A percentile compares a stretch with the other conserved stretches of the same genome.
phyloP scores from a whole-genome alignment of 345 rosid genomes.

The Salix koriyanagi region DNA sequence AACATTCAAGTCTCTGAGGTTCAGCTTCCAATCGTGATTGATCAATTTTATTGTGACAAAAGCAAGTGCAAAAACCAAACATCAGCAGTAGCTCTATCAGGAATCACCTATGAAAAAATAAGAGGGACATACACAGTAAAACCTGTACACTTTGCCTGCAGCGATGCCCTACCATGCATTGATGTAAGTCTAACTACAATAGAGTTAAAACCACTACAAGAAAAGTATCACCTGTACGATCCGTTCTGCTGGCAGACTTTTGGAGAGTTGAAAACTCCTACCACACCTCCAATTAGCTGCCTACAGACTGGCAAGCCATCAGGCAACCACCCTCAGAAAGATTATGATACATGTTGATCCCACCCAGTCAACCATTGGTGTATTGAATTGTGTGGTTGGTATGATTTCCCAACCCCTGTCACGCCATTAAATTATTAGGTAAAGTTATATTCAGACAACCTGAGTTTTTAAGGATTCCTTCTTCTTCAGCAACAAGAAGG shows the following conservation, averaged over 20 bases:
- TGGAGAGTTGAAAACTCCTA: slow-evolving; percentile 72
- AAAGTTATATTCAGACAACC: slow-evolving; percentile 23
- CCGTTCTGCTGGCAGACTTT: slow-evolving; percentile 96
- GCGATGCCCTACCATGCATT: slow-evolving; percentile 77
- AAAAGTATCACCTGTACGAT: slow-evolving; percentile 61
- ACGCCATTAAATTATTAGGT: slow-evolving; percentile 35
- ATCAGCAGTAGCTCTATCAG: slow-evolving; percentile 76
- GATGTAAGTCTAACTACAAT: slow-evolving; percentile 67
- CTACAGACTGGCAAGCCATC: slow-evolving; percentile 84
- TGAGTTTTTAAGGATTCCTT: slow-evolving; percentile 23
- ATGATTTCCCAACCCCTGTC: slow-evolving; percentile 49
- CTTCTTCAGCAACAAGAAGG: slow-evolving; percentile 11
- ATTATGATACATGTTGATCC: slow-evolving; percentile 58
- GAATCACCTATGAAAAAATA: slow-evolving; percentile 77
- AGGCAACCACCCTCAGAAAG: slow-evolving; percentile 56
- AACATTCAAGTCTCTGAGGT: slow-evolving; percentile 89
- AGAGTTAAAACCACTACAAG: slow-evolving; percentile 67
- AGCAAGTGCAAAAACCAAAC: slow-evolving; percentile 68
- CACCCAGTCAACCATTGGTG: slow-evolving; percentile 15
- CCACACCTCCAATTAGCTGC: slow-evolving; percentile 79
- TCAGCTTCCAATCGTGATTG: slow-evolving; percentile 82
- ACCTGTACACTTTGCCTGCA: slow-evolving; percentile 90
- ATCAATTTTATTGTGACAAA: slow-evolving; percentile 88
- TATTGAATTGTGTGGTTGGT: slow-evolving; percentile 49
- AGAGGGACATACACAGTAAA: slow-evolving; percentile 88